Conservation (phyloP, 2,329 filamentous ascomycete genomes). For the Paraphoma chrysanthemicola region DNA sequence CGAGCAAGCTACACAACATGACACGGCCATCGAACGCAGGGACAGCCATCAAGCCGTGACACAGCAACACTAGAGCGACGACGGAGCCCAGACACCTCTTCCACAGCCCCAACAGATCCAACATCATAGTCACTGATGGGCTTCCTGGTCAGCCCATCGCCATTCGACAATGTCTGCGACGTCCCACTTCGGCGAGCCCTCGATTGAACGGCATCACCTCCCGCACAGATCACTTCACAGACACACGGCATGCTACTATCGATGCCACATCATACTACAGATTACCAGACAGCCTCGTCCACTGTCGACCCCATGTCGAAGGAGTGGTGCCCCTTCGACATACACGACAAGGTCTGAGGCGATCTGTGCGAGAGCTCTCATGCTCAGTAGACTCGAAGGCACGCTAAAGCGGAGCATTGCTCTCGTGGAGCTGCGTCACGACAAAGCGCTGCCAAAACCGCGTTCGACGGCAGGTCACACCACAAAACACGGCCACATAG, state of each 20-base stretch:
- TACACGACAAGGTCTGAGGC: constrained; percentile 33
- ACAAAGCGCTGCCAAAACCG: constrained; percentile 14
- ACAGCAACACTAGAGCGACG: constrained; percentile 19
- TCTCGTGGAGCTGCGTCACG: constrained; percentile 9
- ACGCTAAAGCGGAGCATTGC: constrained; percentile 16
- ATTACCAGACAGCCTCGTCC: constrained; percentile 17
- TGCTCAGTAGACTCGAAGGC: constrained; percentile 14
- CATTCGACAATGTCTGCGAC: constrained; percentile 12
- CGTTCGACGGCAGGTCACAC: constrained; percentile 12
- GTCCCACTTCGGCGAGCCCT: constrained; percentile 3
- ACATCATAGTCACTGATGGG: constrained; percentile 19
- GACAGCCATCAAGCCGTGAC: constrained; percentile 18
- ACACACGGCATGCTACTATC: constrained; percentile 19
- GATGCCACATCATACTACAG: constrained; percentile 18
- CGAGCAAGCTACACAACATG: constrained; percentile 20
- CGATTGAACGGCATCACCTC: constrained; percentile 5
- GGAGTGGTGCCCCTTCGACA: constrained; percentile 12
- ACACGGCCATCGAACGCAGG: constrained; percentile 14
- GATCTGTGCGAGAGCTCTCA: constrained; percentile 22
- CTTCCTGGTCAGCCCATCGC: constrained; percentile 11
- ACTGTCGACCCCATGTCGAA: constrained; percentile 10
- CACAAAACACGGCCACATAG: constrained; percentile 18
- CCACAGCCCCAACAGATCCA: constrained; percentile 9
- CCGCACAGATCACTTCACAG: constrained; percentile 6
- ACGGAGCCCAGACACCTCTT: constrained; percentile 14